Evolutionary conservation across 805 yeast genomes (phyloP).

Genomic region (Ogataea ramenticola): DNA sequence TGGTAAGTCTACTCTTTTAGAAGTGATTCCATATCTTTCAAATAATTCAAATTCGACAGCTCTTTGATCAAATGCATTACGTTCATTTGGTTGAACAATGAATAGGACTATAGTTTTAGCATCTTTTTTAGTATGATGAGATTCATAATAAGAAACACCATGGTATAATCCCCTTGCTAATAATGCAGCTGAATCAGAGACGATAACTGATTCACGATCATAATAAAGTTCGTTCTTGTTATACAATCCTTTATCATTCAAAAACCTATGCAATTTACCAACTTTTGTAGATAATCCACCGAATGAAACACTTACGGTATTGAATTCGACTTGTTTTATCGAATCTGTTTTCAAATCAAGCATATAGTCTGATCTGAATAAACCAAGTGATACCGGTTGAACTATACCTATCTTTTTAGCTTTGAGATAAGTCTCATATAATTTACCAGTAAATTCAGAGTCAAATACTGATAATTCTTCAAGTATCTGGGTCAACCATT

Average conservation of each 20-base stretch:
- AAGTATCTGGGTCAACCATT: constrained; percentile 59
- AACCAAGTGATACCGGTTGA: constrained; percentile 70
- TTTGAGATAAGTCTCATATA: constrained; percentile 52
- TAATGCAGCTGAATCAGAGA: constrained; percentile 54
- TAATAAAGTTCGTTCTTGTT: constrained; percentile 32
- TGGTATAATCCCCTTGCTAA: constrained; percentile 65
- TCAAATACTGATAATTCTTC: constrained; percentile 52
- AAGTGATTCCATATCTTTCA: constrained; percentile 45
- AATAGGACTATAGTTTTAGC: constrained; percentile 55
- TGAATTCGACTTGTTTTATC: constrained; percentile 93
- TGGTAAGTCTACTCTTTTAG: constrained; percentile 61
- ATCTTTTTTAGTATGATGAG: constrained; percentile 12
- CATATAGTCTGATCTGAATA: constrained; percentile 90
- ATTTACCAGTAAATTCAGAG: constrained; percentile 72
- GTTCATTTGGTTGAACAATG: constrained; percentile 77
- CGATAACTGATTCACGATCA: constrained; percentile 42
- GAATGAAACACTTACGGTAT: constrained; percentile 92
- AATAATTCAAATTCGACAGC: constrained; percentile 67
- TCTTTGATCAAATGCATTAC: constrained; percentile 90
- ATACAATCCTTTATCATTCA: constrained; percentile 56
- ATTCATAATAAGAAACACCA: constrained; percentile 54
- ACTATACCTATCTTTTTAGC: constrained; percentile 42
- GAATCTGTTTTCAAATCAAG: constrained; percentile 40
- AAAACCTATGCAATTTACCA: constrained; percentile 63
- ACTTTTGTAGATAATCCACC: constrained; percentile 84